Percentiles rank a stretch among this genome's conserved stretches.
Conservation (phyloP, 805 yeast species). For the Candida tallmaniae region DNA sequence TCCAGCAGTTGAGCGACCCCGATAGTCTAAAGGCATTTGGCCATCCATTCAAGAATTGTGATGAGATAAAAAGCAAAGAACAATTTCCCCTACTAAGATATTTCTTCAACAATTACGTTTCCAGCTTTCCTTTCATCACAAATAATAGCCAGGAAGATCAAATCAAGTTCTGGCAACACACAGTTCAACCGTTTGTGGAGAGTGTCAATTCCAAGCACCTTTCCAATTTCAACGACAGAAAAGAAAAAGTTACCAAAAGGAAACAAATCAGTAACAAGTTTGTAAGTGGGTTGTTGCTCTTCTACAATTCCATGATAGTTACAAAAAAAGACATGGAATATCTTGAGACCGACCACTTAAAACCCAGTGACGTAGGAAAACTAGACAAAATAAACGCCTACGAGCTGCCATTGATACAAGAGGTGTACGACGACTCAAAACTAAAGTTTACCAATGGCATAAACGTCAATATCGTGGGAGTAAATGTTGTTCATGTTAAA, state of each 20-base stretch:
- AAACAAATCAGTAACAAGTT: constrained; percentile 59
- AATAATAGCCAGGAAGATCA: constrained; percentile 44
- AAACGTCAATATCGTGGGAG: constrained; percentile 67
- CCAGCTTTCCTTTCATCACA: constrained; percentile 72
- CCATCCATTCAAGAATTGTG: constrained; percentile 61
- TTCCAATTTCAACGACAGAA: constrained; percentile 70
- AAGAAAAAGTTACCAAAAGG: constrained; percentile 60
- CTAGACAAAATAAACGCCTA: constrained; percentile 22
- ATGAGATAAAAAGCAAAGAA: constrained; percentile 4
- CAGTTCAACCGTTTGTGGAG: constrained; percentile 79
- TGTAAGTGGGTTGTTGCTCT: constrained; percentile 57
- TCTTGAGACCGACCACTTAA: constrained; percentile 27
- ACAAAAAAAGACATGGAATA: constrained; percentile 55
- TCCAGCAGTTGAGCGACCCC: constrained; percentile 53
- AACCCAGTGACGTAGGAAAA: constrained; percentile 34
- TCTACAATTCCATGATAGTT: constrained; percentile 72
- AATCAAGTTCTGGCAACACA: constrained; percentile 63
- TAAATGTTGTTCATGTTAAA: constrained; percentile 25
- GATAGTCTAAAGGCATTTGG: constrained; percentile 69
- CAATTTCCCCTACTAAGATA: constrained; percentile 64
- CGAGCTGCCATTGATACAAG: constrained; percentile 6
- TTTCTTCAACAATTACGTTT: constrained; percentile 58
- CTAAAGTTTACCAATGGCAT: constrained; percentile 50
- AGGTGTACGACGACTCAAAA: constrained; percentile 2
- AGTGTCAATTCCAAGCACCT: constrained; percentile 69